Base-by-base conservation (phyloP, 1,284 basidiomycete genomes). In the Afroboletus lepidellus region DNA sequence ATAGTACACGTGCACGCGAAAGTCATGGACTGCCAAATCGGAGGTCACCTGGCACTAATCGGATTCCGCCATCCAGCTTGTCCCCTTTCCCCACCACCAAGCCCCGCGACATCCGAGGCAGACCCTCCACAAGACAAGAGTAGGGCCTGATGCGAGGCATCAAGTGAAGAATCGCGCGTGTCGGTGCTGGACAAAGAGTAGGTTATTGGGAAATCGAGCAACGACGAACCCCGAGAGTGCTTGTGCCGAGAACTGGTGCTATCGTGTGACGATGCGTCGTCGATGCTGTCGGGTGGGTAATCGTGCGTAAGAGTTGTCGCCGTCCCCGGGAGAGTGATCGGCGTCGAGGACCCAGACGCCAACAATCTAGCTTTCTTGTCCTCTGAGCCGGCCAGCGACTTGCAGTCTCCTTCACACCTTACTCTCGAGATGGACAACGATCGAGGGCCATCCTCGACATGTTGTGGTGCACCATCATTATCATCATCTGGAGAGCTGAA, bases 221-320 rank as follows among this genome's bases (percentile, higher is more conserved):
- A 72, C 9, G 76, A 69, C 9, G 76, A 72, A 3, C 72, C 72
- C 67, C 55, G 71, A 61, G 45, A 78, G 71, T 61, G 57, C 66
- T 72, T 65, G 46, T 72, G 71, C 46, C 69, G 57, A 23, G 68
- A 39, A 53, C 61, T 54, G 5, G 69, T 66, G 36, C 55, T 64
- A 16, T 57, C 45, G 11, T 63, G 61, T 15, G 67, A 63, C 59
- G 56, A 75, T 61, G 51, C 73, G 56, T 76, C 76, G 44, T 67
- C 73, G 6, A 72, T 66, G 30, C 76, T 69, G 59, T 73, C 77
- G 13, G 85, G 84, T 30, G 85, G 85, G 60, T 87, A 87, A 33
- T 83, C 77, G 55, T 88, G 84, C 8, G 65, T 58, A 3, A 72
- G 73, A 15, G 67, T 46, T n/a, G 16, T 59, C 36, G 42, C 66